Evolutionary conservation across 73 alveolate species (phyloP).

Genomic region (Durusdinium trenchii): DNA sequence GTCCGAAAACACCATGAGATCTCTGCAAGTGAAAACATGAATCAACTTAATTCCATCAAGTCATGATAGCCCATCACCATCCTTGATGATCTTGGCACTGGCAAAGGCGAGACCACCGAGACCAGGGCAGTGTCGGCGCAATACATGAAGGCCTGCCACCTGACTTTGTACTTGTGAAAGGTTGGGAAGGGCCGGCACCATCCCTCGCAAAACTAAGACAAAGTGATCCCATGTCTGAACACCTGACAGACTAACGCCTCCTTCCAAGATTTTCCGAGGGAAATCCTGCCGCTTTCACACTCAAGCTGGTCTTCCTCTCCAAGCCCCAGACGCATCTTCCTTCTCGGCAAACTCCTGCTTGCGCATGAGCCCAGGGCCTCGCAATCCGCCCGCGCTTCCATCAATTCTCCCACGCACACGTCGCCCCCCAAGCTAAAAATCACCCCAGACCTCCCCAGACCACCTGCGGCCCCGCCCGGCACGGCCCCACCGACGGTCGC

Average conservation of each 20-base stretch:
- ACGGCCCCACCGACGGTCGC: too few species aligned
- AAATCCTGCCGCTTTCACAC: too few species aligned
- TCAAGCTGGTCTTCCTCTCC: too few species aligned
- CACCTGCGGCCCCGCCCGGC: too few species aligned
- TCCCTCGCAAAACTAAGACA: not conserved
- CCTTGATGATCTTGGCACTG: not conserved
- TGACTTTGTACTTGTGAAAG: not conserved
- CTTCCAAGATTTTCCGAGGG: not conserved
- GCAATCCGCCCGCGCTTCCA: not conserved
- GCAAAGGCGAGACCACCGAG: not conserved
- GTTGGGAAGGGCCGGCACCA: not conserved
- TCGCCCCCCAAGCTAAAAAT: too few species aligned
- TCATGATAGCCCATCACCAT: not conserved
- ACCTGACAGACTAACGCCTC: not conserved
- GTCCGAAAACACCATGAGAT: not conserved
- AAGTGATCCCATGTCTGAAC: not conserved
- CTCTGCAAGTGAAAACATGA: not conserved
- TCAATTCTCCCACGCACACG: too few species aligned
- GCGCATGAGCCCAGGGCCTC: slow-evolving; percentile 66
- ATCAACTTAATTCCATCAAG: not conserved
- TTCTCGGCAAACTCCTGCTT: slow-evolving; percentile 35
- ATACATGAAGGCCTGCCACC: slow-evolving; percentile 75
- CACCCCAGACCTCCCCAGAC: too few species aligned
- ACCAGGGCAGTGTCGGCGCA: slow-evolving; percentile 33
- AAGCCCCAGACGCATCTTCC: slow-evolving; percentile 35